Evolutionary conservation across 2,329 filamentous ascomycete species (phyloP).

Genomic region (Sporothrix inflata): DNA sequence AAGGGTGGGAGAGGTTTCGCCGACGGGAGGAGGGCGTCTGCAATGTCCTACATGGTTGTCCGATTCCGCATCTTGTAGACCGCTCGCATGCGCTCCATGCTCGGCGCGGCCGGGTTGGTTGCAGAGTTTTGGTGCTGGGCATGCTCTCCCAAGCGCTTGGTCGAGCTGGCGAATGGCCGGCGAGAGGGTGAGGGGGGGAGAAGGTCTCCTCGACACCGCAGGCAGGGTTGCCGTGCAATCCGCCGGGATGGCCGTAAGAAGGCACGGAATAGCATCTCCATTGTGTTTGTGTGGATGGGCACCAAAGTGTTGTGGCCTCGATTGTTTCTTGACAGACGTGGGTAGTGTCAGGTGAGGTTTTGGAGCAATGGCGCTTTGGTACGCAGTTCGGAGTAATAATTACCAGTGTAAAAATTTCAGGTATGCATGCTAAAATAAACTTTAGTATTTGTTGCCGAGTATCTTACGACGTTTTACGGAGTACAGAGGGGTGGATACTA

Average conservation of each 20-base stretch:
- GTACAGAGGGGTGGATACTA: too few species aligned
- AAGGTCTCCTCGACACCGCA: slow-evolving; percentile 17
- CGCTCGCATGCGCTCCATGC: slow-evolving; percentile 66
- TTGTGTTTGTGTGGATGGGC: not conserved
- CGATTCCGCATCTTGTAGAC: slow-evolving; percentile 70
- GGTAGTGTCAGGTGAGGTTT: slow-evolving; percentile 21
- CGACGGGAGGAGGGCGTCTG: not conserved
- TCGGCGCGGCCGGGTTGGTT: slow-evolving; percentile 43
- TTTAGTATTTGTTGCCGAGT: too few species aligned
- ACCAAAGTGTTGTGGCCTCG: not conserved
- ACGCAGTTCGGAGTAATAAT: too few species aligned
- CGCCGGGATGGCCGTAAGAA: slow-evolving; percentile 20
- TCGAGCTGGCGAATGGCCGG: slow-evolving; percentile 34
- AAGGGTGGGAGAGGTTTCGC: not conserved
- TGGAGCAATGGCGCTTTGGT: not conserved
- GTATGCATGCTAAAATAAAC: too few species aligned
- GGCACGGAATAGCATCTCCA: slow-evolving; percentile 25
- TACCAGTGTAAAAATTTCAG: too few species aligned
- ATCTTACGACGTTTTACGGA: too few species aligned
- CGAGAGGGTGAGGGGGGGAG: not conserved
- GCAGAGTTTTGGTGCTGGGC: not conserved
- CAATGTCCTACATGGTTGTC: slow-evolving; percentile 60
- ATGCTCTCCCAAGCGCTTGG: slow-evolving; percentile 36
- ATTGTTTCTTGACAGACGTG: not conserved
- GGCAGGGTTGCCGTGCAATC: slow-evolving; percentile 20